Conservation (phyloP, 2,329 filamentous ascomycete species). For the Diaporthe citriasiana region DNA sequence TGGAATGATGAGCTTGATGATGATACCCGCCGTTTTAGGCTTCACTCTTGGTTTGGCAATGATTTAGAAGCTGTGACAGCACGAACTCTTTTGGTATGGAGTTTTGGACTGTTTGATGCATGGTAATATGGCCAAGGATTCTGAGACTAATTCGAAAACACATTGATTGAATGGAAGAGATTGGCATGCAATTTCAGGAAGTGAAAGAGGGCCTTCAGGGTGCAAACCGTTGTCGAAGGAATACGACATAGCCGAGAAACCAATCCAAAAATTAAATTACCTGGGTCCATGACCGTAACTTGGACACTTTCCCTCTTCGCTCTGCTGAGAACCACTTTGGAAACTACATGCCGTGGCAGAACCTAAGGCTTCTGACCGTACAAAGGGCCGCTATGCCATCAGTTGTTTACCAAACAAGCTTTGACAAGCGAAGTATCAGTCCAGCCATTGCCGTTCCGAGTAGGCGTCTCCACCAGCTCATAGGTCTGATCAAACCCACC, state of each 20-base stretch:
- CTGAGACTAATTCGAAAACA: neutral
- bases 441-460: conserved; percentile 45
- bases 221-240: neutral
- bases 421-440: conserved; percentile 44
- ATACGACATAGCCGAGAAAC: neutral
- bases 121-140: neutral
- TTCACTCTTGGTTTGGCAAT: conserved; percentile 36
- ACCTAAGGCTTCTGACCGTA: neutral
- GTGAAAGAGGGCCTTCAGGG: neutral
- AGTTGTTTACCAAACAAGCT: conserved; percentile 43
- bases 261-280: neutral
- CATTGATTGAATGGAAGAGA: neutral
- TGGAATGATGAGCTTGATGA: neutral
- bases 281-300: neutral
- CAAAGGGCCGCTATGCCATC: neutral
- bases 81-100: neutral
- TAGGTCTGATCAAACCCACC: conserved; percentile 49
- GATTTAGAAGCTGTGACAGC: conserved; percentile 12
- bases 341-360: no score
- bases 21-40: conserved; percentile 38
- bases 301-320: neutral
- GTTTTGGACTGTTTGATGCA: neutral
- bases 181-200: neutral
- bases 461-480: conserved; percentile 49
- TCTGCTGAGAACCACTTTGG: neutral